A percentile compares a stretch with the other conserved stretches of the same genome.
phyloP scores from a whole-genome alignment of 768 basidiomycete genomes.

The Leccinum variicolor region DNA sequence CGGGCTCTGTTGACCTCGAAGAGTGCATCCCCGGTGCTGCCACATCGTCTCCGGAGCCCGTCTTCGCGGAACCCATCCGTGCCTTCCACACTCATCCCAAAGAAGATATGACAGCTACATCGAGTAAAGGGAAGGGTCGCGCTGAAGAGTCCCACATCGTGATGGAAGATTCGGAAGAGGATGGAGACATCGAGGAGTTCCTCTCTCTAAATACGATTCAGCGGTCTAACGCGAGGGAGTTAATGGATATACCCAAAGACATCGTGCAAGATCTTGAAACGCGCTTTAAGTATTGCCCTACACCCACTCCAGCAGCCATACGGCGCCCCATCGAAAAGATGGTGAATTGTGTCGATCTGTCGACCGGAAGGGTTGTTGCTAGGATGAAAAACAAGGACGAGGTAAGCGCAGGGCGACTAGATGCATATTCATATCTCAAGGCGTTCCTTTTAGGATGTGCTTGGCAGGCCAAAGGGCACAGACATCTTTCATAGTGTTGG shows the following conservation, averaged over 20 bases:
- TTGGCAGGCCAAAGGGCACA: background rate
- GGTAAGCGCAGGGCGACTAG: constrained; percentile 15
- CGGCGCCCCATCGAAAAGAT: background rate
- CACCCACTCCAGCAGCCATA: constrained; percentile 2
- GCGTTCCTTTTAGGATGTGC: constrained; percentile 4
- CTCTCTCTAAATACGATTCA: background rate
- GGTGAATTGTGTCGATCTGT: constrained; percentile 7
- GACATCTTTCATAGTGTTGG: constrained; percentile 16
- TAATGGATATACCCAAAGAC: constrained; percentile 14
- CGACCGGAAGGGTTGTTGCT: background rate
- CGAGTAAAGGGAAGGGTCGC: constrained; percentile 24
- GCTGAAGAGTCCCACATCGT: constrained; percentile 9
- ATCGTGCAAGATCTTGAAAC: constrained; percentile 11
- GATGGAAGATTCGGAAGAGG: constrained; percentile 23
- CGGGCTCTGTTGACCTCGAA: constrained; percentile 21
- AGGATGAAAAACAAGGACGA: constrained; percentile 25
- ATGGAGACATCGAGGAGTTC: constrained; percentile 20
- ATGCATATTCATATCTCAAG: constrained; percentile 2
- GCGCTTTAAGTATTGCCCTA: constrained; percentile 5
- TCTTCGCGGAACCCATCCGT: background rate
- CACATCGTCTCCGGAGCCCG: background rate
- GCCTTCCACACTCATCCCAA: constrained; percentile 22
- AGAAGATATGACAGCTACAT: background rate
- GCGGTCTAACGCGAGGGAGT: background rate
- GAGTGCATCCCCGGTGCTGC: constrained; percentile 8